Conservation (phyloP, 2,329 filamentous ascomycete genomes). For the Cladosporium sp. region DNA sequence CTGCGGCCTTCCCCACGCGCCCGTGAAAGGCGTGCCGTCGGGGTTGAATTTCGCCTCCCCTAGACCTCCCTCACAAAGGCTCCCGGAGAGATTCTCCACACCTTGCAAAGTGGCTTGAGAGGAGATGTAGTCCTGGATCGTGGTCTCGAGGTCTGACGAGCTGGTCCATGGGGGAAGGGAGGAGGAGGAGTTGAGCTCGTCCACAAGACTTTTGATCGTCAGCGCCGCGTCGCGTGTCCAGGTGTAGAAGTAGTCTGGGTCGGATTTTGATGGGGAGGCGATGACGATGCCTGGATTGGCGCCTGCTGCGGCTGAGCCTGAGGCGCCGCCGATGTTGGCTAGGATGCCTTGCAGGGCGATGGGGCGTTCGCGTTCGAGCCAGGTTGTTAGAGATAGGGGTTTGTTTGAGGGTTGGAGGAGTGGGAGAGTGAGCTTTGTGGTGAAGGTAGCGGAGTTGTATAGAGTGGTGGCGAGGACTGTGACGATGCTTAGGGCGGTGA, state of each 20-base stretch:
- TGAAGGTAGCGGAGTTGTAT: background rate
- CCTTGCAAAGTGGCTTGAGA: constrained; percentile 64
- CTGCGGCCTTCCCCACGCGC: constrained; percentile 72
- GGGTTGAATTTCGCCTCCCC: constrained; percentile 72
- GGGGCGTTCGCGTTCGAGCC: constrained; percentile 42
- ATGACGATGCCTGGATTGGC: constrained; percentile 50
- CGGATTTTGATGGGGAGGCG: constrained; percentile 51
- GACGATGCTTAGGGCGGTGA: background rate
- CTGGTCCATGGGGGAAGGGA: too few species aligned
- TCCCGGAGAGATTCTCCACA: constrained; percentile 66
- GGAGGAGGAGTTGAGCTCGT: constrained; percentile 62
- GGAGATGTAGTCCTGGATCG: constrained; percentile 65
- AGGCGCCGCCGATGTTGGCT: constrained; percentile 50
- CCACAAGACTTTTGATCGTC: constrained; percentile 64
- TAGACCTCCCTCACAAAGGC: constrained; percentile 49
- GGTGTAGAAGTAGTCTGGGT: constrained; percentile 66
- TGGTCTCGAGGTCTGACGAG: constrained; percentile 47
- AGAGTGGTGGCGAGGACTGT: background rate
- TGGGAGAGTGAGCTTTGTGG: too few species aligned
- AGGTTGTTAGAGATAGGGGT: constrained; percentile 27
- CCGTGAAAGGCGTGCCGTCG: constrained; percentile 48
- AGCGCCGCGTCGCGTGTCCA: constrained; percentile 75
- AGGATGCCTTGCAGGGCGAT: constrained; percentile 50
- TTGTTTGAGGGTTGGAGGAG: too few species aligned
- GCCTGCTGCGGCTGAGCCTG: constrained; percentile 46